Base-by-base conservation (phyloP, 495 filamentous ascomycete genomes). In the Xylaria grammica region DNA sequence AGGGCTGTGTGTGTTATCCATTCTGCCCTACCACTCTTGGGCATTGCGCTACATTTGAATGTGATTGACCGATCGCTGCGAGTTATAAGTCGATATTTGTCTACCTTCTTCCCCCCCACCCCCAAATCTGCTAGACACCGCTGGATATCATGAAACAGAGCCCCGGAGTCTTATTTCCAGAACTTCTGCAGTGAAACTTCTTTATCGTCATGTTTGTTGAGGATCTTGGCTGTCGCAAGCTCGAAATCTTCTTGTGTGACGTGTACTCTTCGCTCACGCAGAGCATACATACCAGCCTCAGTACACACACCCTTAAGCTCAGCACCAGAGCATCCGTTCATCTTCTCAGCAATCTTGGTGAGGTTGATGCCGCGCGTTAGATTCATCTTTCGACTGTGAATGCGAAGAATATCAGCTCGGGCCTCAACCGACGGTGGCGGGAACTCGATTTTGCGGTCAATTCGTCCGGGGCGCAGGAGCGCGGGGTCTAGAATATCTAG, bases 161-260 rank as follows among this genome's bases (percentile, higher is more conserved):
- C 19, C 10, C 36, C 36, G 17, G 24, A 46, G 53, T 57, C n/a
- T 74, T 91, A 97, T 86, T 97, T 97, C 91, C 92, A 97, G 71
- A 97, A 80, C 79, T 97, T 97, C 60, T 87, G 89, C 65, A 97
- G 70, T 26, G 82, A 77, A 63, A 90, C 92, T 77, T 97, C 93
- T 84, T 98, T 99, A 76, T 99, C 95, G 71, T 99, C 95, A 75
- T 99, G 95, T 84, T 97, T 98, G 84, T 98, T 98, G 73, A 99
- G 86, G 54, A 99, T 94, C 90, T 99, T 99, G 72, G 95, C 95
- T 4, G 96, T 98, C 27, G 95, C 95, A 67, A 99, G 84, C 76
- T 99, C 95, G 75, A 99, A 99, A 81, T 99, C 95, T 79, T 99
- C 95, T 77, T 99, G 95, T 34, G 95, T 99, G 63, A 99, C 95